These are phyloP conservation scores for Cucumis hystrix DNA, from an alignment of 306 rosid genomes.

Conservation along the genomic window DNA sequence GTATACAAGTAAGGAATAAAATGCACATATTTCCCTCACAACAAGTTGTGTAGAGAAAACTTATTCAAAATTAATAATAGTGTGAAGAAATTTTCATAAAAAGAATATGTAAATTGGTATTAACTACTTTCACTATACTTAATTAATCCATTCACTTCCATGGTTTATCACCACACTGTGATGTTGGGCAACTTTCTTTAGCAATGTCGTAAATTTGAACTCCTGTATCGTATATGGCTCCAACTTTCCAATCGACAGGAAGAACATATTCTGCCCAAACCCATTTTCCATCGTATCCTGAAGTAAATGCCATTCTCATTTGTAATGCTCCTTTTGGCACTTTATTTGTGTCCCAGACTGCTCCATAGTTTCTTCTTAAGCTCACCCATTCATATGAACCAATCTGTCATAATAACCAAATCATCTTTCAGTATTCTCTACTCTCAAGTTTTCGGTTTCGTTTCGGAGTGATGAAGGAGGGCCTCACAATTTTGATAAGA, in stretches of 20 bases:
- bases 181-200: constrained; percentile 36
- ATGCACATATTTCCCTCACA: not conserved
- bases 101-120: not conserved
- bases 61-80: not conserved
- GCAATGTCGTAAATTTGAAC: constrained; percentile 68
- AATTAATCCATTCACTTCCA: not conserved
- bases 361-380: constrained; percentile 53
- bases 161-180: not conserved
- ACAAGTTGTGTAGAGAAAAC: not conserved
- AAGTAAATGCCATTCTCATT: constrained; percentile 43
- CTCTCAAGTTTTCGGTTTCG: not conserved
- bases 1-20: not conserved
- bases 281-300: constrained; percentile 67
- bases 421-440: not conserved
- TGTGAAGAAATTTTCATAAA: not conserved
- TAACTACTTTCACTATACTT: not conserved
- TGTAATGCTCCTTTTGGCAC: constrained; percentile 68
- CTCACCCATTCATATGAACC: not conserved
- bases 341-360: constrained; percentile 68
- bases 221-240: constrained; percentile 38
- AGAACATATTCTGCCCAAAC: constrained; percentile 55
- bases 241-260: constrained; percentile 60
- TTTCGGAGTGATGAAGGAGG: not conserved
- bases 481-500: too few species aligned
- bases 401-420: not conserved